A percentile compares a stretch with the other conserved stretches of the same genome.
These are phyloP conservation scores for Antitrichia curtipendula DNA, from an alignment of 225 moss, liverwort and hornwort species.

Conservation along the genomic window DNA sequence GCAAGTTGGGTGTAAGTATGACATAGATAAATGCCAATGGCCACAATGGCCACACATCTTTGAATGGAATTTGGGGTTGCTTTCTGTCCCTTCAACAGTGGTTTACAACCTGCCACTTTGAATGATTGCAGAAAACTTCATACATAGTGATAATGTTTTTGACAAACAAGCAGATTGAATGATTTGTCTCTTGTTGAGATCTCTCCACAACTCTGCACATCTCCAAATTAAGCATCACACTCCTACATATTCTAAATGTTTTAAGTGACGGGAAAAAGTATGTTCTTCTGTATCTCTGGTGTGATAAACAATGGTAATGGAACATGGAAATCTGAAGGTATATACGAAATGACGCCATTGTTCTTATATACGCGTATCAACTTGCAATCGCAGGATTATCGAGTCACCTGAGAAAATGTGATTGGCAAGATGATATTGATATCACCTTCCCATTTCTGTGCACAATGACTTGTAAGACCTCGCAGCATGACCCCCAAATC, in stretches of 20 bases:
- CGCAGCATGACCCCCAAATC: conserved; percentile 45
- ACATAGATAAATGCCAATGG: neutral
- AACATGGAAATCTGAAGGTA: neutral
- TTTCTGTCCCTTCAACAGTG: neutral
- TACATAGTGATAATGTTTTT: neutral
- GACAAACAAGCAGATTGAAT: neutral
- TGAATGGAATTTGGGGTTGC: neutral
- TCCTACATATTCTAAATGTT: too few species aligned
- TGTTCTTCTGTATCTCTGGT: neutral
- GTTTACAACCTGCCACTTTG: neutral
- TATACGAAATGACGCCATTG: neutral
- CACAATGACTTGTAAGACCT: conserved; percentile 58
- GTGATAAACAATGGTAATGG: neutral
- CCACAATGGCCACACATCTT: neutral
- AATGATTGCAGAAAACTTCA: neutral
- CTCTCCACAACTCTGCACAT: neutral
- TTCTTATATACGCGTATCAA: neutral
- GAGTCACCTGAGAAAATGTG: conserved; percentile 55
- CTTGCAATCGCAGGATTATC: neutral
- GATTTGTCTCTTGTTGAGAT: neutral
- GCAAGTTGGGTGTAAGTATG: neutral
- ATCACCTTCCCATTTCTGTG: conserved; percentile 86
- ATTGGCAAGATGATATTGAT: conserved; percentile 79
- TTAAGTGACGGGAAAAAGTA: neutral
- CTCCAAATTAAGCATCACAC: neutral